Evolutionary conservation across 2,329 filamentous ascomycete genomes (phyloP).

Genomic region (Zasmidium cellare): DNA sequence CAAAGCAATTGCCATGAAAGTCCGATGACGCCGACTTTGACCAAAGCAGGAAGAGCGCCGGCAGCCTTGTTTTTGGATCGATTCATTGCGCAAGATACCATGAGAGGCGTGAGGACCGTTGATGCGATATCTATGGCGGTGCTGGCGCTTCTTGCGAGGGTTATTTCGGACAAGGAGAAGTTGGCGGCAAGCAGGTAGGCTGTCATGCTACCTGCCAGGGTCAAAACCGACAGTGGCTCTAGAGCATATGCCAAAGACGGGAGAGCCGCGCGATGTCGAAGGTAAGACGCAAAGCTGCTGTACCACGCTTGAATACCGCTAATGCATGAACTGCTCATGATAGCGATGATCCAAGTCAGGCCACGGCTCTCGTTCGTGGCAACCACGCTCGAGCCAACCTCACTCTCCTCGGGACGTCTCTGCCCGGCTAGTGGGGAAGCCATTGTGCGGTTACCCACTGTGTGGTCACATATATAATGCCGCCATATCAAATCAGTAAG

Average conservation of each 20-base stretch:
- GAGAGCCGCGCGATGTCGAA: background rate
- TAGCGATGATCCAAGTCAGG: no score
- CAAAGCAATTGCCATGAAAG: conserved; percentile 7
- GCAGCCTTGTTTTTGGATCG: background rate
- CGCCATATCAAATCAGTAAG: no score
- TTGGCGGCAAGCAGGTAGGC: conserved; percentile 5
- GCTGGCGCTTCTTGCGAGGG: conserved; percentile 7
- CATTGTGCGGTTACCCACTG: no score
- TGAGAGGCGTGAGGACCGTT: conserved; percentile 6
- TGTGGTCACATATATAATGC: no score
- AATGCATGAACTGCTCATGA: background rate
- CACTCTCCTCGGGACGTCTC: no score
- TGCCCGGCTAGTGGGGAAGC: no score
- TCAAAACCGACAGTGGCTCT: conserved; percentile 8
- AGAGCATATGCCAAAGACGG: conserved; percentile 7
- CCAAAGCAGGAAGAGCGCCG: background rate
- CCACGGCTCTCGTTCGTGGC: no score
- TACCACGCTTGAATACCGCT: background rate
- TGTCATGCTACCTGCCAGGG: conserved; percentile 8
- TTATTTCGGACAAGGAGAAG: conserved; percentile 6
- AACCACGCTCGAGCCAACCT: no score
- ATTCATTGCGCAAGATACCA: background rate
- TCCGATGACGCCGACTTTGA: conserved; percentile 7
- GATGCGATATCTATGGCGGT: conserved; percentile 9
- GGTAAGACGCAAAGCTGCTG: background rate